phyloP scores from a whole-genome alignment of 2,329 filamentous ascomycete species.

The Ophiostoma pallidulum region DNA sequence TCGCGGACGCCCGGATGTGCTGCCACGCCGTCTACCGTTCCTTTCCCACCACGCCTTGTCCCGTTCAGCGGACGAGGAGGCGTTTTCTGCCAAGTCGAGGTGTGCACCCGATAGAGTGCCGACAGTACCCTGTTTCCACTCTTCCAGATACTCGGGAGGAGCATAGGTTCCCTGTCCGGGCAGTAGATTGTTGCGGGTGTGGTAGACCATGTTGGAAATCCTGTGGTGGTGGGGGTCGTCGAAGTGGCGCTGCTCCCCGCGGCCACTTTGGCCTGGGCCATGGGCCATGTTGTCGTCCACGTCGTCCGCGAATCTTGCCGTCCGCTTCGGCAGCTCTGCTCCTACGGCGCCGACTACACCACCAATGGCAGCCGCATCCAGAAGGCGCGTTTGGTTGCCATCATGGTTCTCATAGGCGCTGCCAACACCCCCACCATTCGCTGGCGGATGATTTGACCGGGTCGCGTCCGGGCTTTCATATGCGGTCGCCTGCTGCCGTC shows the following conservation, averaged over 20 bases:
- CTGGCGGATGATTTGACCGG: not conserved
- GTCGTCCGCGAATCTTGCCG: conserved; percentile 22
- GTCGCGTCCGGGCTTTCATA: conserved; percentile 2
- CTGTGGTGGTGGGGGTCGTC: conserved; percentile 25
- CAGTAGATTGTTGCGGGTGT: conserved; percentile 30
- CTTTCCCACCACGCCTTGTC: conserved; percentile 70
- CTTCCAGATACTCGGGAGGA: conserved; percentile 52
- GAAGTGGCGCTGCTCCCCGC: conserved; percentile 19
- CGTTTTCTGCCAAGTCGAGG: conserved; percentile 47
- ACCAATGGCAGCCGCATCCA: not conserved
- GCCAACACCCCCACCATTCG: not conserved
- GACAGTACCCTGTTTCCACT: conserved; percentile 61
- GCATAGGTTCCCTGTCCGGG: conserved; percentile 50
- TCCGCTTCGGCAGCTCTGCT: conserved; percentile 13
- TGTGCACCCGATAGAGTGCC: conserved; percentile 50
- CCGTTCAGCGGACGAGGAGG: conserved; percentile 31
- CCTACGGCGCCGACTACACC: conserved; percentile 1
- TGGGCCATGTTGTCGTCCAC: conserved; percentile 21
- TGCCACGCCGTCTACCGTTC: conserved; percentile 36
- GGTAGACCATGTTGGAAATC: conserved; percentile 34
- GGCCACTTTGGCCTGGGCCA: conserved; percentile 7
- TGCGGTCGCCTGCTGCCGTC: conserved; percentile 7
- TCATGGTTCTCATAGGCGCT: not conserved
- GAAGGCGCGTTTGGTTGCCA: not conserved
- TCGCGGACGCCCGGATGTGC: conserved; percentile 38